A percentile compares a stretch with the other conserved stretches of the same genome.
phyloP scores from a whole-genome alignment of 768 basidiomycete species.

The Nidularia pulvinata region DNA sequence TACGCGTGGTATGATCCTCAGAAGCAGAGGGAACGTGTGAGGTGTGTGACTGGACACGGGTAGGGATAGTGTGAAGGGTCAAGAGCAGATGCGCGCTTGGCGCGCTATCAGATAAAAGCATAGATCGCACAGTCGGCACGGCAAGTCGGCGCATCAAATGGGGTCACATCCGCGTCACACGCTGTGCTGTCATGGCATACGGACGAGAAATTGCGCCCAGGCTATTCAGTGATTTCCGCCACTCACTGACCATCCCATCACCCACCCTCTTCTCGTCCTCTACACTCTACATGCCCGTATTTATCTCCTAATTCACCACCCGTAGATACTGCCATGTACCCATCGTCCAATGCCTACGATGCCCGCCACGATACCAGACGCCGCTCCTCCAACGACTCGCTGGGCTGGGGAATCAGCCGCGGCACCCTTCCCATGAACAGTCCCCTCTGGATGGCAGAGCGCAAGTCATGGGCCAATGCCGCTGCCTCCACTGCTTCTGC shows the following conservation, averaged over 20 bases:
- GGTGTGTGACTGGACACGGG: too few relatives aligned
- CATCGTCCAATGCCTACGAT: slow-evolving; percentile 20
- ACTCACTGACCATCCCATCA: background rate
- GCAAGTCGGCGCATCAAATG: too few relatives aligned
- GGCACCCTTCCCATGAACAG: slow-evolving; percentile 25
- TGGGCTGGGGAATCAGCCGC: slow-evolving; percentile 25
- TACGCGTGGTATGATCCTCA: too few relatives aligned
- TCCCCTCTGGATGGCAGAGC: slow-evolving; percentile 23
- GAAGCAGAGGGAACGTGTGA: too few relatives aligned
- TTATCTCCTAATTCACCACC: background rate
- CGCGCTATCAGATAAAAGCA: too few relatives aligned
- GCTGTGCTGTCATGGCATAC: too few relatives aligned
- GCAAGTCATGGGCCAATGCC: slow-evolving; percentile 25
- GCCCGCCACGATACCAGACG: slow-evolving; percentile 17
- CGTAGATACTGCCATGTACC: slow-evolving; percentile 23
- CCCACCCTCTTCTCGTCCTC: background rate
- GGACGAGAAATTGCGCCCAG: too few relatives aligned
- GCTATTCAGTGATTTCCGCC: too few relatives aligned
- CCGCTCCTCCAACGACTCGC: slow-evolving; percentile 14
- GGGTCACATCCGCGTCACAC: too few relatives aligned
- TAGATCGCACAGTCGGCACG: too few relatives aligned
- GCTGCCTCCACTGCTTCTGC: slow-evolving; percentile 16
- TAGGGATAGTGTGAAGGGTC: too few relatives aligned
- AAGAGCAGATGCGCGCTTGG: too few relatives aligned
- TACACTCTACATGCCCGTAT: background rate